Conservation (phyloP, 345 rosid genomes). For the Dipteronia dyeriana region DNA sequence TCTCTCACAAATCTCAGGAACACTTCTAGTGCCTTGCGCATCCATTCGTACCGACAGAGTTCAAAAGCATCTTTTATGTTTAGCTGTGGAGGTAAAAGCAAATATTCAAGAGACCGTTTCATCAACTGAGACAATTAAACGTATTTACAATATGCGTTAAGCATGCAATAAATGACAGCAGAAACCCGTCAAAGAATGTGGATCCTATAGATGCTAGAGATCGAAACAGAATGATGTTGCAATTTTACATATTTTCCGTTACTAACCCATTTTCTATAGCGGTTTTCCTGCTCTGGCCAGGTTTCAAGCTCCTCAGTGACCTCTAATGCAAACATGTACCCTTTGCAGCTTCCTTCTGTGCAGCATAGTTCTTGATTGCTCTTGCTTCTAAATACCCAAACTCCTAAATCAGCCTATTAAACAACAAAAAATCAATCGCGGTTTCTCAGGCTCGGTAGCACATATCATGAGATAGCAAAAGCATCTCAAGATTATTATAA, state of each 20-base stretch:
- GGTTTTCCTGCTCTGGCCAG: slow-evolving; percentile 75
- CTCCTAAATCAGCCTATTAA: slow-evolving; percentile 39
- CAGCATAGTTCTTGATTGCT: slow-evolving; percentile 43
- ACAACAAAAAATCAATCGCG: not conserved
- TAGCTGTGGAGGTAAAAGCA: slow-evolving; percentile 37
- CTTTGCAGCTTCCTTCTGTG: slow-evolving; percentile 56
- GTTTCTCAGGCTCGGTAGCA: not conserved
- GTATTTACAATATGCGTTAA: not conserved
- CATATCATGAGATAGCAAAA: not conserved
- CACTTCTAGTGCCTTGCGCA: slow-evolving; percentile 63
- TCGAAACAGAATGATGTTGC: not conserved
- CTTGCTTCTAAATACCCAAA: slow-evolving; percentile 70
- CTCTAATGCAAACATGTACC: slow-evolving; percentile 61
- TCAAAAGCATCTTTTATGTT: slow-evolving; percentile 54
- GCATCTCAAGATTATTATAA: not conserved
- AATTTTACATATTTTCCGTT: not conserved
- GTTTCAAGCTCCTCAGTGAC: slow-evolving; percentile 79
- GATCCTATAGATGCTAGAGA: not conserved
- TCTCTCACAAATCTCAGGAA: slow-evolving; percentile 40
- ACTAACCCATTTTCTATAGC: slow-evolving; percentile 69
- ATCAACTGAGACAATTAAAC: not conserved
- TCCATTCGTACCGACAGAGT: slow-evolving; percentile 84
- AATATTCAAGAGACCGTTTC: not conserved
- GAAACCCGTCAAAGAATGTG: no score
- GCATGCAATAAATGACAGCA: not conserved